Evolutionary conservation across 2,329 filamentous ascomycete species (phyloP).

Genomic region (Beauveria medogensis): DNA sequence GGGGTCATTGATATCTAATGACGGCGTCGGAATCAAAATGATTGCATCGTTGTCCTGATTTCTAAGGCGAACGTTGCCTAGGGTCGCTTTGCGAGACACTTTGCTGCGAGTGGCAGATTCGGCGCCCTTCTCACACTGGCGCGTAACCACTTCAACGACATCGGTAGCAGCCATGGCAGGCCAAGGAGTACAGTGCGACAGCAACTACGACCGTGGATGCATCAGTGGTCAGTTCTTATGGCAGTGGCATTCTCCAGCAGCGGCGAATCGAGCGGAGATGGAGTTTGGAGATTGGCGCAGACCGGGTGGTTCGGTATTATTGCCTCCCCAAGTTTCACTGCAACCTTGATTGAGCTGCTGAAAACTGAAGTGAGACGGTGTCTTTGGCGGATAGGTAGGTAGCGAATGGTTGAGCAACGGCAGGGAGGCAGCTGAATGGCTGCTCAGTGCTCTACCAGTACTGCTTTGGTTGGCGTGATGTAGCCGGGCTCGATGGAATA

Average conservation of each 20-base stretch:
- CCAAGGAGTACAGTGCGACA: background rate
- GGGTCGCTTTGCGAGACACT: constrained; percentile 17
- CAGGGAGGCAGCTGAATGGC: too few species aligned
- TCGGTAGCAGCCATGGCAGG: background rate
- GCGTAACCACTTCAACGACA: background rate
- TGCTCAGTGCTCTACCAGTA: background rate
- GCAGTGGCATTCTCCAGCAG: background rate
- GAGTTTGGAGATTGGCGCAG: background rate
- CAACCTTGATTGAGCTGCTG: background rate
- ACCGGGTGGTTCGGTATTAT: background rate
- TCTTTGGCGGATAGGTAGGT: background rate
- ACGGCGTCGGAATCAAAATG: constrained; percentile 39
- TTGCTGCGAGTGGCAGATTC: background rate
- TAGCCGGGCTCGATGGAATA: background rate
- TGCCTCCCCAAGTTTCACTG: too few species aligned
- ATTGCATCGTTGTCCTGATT: constrained; percentile 36
- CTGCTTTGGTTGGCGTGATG: background rate
- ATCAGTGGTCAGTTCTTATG: background rate
- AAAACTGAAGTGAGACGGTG: background rate
- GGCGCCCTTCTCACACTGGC: background rate
- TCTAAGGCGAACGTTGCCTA: constrained; percentile 35
- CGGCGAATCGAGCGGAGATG: background rate
- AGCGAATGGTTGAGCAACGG: background rate
- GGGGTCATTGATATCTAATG: constrained; percentile 35
- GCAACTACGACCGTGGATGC: background rate